Percentiles rank a stretch among this genome's conserved stretches.
Evolutionary conservation across 2,329 filamentous ascomycete species (phyloP).

Genomic region (Ophiosphaerella herpotricha): DNA sequence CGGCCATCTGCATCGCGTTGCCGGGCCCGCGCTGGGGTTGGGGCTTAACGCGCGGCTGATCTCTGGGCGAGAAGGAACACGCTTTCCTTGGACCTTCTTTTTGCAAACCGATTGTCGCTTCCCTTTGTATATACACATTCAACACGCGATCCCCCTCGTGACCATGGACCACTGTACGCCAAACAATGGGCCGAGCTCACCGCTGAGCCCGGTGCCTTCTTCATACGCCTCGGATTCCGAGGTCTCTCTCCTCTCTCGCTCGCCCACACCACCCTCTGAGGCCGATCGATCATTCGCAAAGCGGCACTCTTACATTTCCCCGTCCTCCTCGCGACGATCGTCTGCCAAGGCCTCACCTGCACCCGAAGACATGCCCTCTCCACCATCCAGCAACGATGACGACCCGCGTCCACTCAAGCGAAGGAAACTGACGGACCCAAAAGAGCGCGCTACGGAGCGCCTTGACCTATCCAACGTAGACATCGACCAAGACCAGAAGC

Average conservation of each 20-base stretch:
- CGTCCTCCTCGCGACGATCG: slow-evolving; percentile 52
- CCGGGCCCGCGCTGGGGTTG: not conserved
- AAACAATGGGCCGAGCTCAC: slow-evolving; percentile 40
- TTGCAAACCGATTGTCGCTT: slow-evolving; percentile 16
- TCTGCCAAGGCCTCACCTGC: slow-evolving; percentile 53
- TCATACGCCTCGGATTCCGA: slow-evolving; percentile 46
- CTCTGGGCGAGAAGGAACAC: slow-evolving; percentile 9
- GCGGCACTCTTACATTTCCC: slow-evolving; percentile 41
- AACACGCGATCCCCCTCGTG: slow-evolving; percentile 11
- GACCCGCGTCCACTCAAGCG: slow-evolving; percentile 75
- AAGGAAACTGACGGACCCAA: slow-evolving; percentile 61
- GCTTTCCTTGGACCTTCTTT: slow-evolving; percentile 10
- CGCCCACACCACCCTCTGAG: slow-evolving; percentile 39
- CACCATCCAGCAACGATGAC: slow-evolving; percentile 59
- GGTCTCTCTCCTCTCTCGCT: slow-evolving; percentile 33
- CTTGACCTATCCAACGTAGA: slow-evolving; percentile 68
- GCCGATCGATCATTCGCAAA: slow-evolving; percentile 35
- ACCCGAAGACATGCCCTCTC: slow-evolving; percentile 51
- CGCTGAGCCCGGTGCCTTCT: slow-evolving; percentile 47
- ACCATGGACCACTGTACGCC: slow-evolving; percentile 34
- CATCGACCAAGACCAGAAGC: slow-evolving; percentile 60
- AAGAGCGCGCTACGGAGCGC: slow-evolving; percentile 78
- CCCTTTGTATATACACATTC: slow-evolving; percentile 9
- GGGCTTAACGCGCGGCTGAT: slow-evolving; percentile 8
- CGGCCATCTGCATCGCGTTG: slow-evolving; percentile 1